Percentiles rank a stretch among this genome's conserved stretches.
Conservation (phyloP, 441 rosid genomes). For the Adansonia grandidieri region DNA sequence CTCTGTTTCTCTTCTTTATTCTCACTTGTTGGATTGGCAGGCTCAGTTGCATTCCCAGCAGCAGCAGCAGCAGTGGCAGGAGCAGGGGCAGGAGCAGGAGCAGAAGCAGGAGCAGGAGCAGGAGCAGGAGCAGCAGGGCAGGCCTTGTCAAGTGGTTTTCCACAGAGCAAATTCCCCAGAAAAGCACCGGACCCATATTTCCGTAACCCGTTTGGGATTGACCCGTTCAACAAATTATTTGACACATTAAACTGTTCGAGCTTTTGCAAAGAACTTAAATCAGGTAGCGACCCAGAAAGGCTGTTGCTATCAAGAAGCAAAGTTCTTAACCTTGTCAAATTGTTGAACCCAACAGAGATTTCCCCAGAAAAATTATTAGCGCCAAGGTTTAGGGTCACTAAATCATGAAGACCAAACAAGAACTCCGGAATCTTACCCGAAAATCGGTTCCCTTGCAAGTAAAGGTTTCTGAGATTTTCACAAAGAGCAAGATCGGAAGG, state of each 20-base stretch:
- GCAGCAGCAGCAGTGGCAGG: no score
- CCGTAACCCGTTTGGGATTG: conserved; percentile 55
- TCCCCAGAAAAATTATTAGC: conserved; percentile 67
- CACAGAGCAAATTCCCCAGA: conserved; percentile 75
- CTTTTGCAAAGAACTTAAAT: conserved; percentile 42
- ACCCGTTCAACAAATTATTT: conserved; percentile 74
- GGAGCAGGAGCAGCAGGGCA: conserved; percentile 25
- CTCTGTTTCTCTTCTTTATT: conserved; percentile 25
- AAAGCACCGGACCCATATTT: conserved; percentile 55
- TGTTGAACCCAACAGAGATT: conserved; percentile 57
- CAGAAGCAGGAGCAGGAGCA: no score
- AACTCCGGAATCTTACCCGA: conserved; percentile 81
- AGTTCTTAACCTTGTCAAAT: conserved; percentile 72
- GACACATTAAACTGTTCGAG: conserved; percentile 85
- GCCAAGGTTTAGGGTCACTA: conserved; percentile 69
- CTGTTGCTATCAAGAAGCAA: conserved; percentile 64
- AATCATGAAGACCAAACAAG: conserved; percentile 56
- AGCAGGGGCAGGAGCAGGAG: no score
- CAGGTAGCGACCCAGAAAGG: conserved; percentile 69
- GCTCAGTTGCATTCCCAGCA: conserved; percentile 42
- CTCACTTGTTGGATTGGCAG: conserved; percentile 40
- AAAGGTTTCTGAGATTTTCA: conserved; percentile 61
- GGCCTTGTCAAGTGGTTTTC: conserved; percentile 52
- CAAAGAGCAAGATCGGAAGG: conserved; percentile 85
- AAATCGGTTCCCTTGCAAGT: conserved; percentile 75